phyloP scores from a whole-genome alignment of 1,284 basidiomycete genomes.

The Apiotrichum porosum region DNA sequence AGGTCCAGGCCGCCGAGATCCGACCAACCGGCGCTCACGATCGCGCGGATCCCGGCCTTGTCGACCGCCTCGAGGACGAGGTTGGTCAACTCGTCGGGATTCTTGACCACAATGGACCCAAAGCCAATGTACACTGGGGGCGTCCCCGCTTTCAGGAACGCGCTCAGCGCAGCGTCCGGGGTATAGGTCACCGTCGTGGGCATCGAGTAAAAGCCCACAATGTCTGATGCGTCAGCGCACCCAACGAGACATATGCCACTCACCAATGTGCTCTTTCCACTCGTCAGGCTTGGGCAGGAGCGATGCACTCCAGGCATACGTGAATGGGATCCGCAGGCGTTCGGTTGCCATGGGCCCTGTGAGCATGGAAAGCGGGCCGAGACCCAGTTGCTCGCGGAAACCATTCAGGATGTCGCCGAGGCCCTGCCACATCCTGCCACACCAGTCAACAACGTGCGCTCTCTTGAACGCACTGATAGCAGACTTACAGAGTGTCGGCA shows the following conservation, averaged over 20 bases:
- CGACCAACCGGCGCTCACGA: constrained; percentile 63
- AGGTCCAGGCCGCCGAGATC: constrained; percentile 49
- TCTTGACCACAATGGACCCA: constrained; percentile 24
- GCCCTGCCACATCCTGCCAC: constrained; percentile 39
- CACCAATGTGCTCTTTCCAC: constrained; percentile 57
- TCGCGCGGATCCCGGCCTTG: constrained; percentile 56
- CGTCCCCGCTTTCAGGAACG: constrained; percentile 54
- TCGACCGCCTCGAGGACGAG: constrained; percentile 58
- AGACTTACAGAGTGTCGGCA: constrained; percentile 52
- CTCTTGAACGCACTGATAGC: neutral
- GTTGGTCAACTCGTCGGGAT: constrained; percentile 33
- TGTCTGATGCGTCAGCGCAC: constrained; percentile 48
- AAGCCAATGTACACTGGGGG: constrained; percentile 58
- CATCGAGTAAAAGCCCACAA: constrained; percentile 62
- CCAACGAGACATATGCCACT: neutral
- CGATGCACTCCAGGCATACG: constrained; percentile 63
- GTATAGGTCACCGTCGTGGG: constrained; percentile 52
- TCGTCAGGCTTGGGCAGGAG: constrained; percentile 61
- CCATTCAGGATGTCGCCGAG: constrained; percentile 59
- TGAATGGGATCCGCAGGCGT: constrained; percentile 60
- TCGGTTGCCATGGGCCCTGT: constrained; percentile 58
- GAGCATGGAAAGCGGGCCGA: constrained; percentile 52
- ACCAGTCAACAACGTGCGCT: neutral
- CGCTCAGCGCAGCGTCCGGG: constrained; percentile 52
- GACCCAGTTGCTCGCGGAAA: constrained; percentile 56